A percentile compares a stretch with the other conserved stretches of the same genome.
Evolutionary conservation across 805 yeast genomes (phyloP).

Genomic region (Pichia kluyveri): DNA sequence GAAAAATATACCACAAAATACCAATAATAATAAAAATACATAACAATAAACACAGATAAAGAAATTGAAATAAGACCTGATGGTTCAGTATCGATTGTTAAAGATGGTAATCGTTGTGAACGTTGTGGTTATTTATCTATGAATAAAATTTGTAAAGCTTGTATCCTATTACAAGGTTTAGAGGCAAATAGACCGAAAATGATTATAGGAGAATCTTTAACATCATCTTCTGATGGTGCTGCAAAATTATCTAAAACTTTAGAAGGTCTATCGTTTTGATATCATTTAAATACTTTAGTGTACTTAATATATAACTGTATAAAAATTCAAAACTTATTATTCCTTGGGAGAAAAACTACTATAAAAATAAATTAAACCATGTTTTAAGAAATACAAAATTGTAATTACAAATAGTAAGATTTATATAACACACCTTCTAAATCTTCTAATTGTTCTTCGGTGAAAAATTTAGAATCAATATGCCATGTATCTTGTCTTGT

Average conservation of each 20-base stretch:
- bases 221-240: slow-evolving; percentile 44
- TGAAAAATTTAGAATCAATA: slow-evolving; percentile 68
- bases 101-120: slow-evolving; percentile 65
- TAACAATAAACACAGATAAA: not conserved
- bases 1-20: slow-evolving; percentile 29
- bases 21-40: slow-evolving; percentile 10
- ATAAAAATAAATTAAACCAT: not conserved
- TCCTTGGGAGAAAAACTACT: not conserved
- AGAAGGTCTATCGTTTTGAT: slow-evolving; percentile 49
- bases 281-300: no score
- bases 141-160: slow-evolving; percentile 87
- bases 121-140: slow-evolving; percentile 89
- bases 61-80: slow-evolving; percentile 51
- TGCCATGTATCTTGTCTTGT: slow-evolving; percentile 96
- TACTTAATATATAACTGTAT: no score
- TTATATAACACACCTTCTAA: slow-evolving; percentile 91
- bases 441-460: slow-evolving; percentile 74
- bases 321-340: no score
- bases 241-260: slow-evolving; percentile 53
- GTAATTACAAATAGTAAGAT: slow-evolving; percentile 67
- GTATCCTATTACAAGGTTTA: slow-evolving; percentile 76
- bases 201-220: slow-evolving; percentile 38
- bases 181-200: slow-evolving; percentile 68
- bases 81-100: slow-evolving; percentile 47
- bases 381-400: not conserved